Evolutionary conservation across 805 yeast genomes (phyloP).

Genomic region (Komagataella pseudopastoris): DNA sequence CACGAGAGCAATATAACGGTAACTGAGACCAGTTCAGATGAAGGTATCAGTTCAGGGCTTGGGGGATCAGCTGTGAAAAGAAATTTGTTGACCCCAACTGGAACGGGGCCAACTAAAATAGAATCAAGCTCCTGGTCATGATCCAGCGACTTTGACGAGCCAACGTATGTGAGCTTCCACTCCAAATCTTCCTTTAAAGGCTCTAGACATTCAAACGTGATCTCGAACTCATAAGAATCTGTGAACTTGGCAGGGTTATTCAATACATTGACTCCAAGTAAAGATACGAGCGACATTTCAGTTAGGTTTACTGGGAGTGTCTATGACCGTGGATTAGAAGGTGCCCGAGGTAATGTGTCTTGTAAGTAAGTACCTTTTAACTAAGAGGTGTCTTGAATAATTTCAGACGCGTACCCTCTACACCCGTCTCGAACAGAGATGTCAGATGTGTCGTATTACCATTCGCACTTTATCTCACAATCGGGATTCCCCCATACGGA

Average conservation of each 20-base stretch:
- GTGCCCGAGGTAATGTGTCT: background rate
- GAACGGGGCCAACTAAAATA: slow-evolving; percentile 95
- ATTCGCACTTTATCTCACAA: background rate
- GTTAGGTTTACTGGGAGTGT: slow-evolving; percentile 17
- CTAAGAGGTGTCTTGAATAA: background rate
- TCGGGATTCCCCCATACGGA: background rate
- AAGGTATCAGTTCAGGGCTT: slow-evolving; percentile 89
- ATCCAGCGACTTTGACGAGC: slow-evolving; percentile 85
- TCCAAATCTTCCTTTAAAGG: slow-evolving; percentile 86
- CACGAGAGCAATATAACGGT: slow-evolving; percentile 90
- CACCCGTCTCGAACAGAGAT: background rate
- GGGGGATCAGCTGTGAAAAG: slow-evolving; percentile 95
- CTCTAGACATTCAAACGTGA: slow-evolving; percentile 93
- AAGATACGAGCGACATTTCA: slow-evolving; percentile 82
- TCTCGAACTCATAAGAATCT: slow-evolving; percentile 91
- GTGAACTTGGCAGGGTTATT: slow-evolving; percentile 92
- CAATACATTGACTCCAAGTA: slow-evolving; percentile 80
- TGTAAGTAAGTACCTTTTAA: background rate
- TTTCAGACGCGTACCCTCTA: background rate
- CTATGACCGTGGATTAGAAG: background rate
- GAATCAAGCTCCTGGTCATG: slow-evolving; percentile 97
- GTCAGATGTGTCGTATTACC: background rate
- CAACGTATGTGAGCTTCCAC: slow-evolving; percentile 96
- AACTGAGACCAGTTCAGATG: slow-evolving; percentile 86
- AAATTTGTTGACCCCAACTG: slow-evolving; percentile 92